Evolutionary conservation across 768 basidiomycete species (phyloP).

Genomic region (Rickenella mellea): DNA sequence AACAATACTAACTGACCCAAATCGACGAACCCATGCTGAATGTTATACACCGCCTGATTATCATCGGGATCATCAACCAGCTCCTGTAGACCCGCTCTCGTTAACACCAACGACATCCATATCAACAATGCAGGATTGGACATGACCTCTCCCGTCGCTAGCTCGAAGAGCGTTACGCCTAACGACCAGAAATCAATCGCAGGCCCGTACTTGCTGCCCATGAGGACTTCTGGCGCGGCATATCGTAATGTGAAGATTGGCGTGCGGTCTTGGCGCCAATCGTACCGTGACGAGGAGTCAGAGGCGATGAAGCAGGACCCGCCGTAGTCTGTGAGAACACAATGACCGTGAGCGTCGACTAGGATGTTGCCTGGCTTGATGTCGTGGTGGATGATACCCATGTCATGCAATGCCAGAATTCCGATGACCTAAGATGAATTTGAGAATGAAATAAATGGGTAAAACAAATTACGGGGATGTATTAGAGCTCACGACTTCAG

Average conservation of each 20-base stretch:
- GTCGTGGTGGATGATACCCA: conserved; percentile 48
- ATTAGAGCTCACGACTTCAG: background rate
- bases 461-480: background rate
- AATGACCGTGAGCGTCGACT: conserved; percentile 21
- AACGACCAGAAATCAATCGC: conserved; percentile 42
- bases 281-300: conserved; percentile 5
- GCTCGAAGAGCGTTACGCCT: conserved; percentile 34
- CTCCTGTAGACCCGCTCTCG: background rate
- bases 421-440: conserved; percentile 13
- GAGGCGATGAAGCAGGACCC: conserved; percentile 42
- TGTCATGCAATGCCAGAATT: conserved; percentile 32
- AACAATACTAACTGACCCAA: background rate
- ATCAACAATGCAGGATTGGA: background rate
- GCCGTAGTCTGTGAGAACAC: conserved; percentile 52
- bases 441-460: background rate
- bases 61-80: background rate
- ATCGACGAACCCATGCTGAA: background rate
- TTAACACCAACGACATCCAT: background rate
- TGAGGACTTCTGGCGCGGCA: conserved; percentile 17
- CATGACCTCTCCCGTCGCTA: conserved; percentile 17
- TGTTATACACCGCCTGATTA: background rate
- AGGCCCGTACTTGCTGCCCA: conserved; percentile 29
- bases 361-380: conserved; percentile 45
- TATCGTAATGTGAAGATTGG: conserved; percentile 10
- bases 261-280: conserved; percentile 6